Evolutionary conservation across 1,139 yeast genomes (phyloP), one percentile per base, ranked within the genome.

Genomic region (Scheffersomyces segobiensis): DNA sequence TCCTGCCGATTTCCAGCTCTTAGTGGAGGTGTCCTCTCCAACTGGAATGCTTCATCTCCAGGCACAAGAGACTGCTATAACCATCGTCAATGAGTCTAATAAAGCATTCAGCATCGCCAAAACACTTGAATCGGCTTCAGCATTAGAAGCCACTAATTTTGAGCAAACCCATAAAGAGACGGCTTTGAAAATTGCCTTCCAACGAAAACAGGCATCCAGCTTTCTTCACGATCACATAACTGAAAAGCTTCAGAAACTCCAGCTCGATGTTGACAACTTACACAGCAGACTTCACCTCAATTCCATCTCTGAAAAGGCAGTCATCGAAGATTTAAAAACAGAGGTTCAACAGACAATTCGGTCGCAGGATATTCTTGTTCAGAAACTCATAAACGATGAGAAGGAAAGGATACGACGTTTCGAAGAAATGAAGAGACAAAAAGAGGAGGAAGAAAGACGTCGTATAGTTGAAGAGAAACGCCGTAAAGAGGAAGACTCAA

Each of bases 401-500:
- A 53, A 50, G 24, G 55, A 56, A 39, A 58, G 58, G 24, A 50
- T 52, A 49, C 49, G 52, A 46, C 52, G 20, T 3, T 56, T 54
- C 14, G 53, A 49, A 22, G 56, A 57, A 46, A n/a, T 48, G 50
- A 48, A 48, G 53, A 39, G 47, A 46, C 21, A 48, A 32, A 24
- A 32, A 26, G 54, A 47, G 54, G 50, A 32, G 19, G 24, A 52
- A 51, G 39, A 53, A 24, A 49, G 48, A 50, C 52, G 47, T 3
- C 24, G 32, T 12, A 52, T 47, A 3, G 59, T 56, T 19, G 56
- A 49, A 8, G 56, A 57, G 32, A 49, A 48, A 21, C 49, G 47
- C 51, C 42, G 60, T 65, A 77, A 54, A 52, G 60, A 63, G 56
- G 66, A 64, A 52, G 67, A 55, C 22, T 52, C 52, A 21, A 24